These are phyloP conservation scores for Candida sphagnicola DNA, from an alignment of 805 yeast species.

Conservation along the genomic window DNA sequence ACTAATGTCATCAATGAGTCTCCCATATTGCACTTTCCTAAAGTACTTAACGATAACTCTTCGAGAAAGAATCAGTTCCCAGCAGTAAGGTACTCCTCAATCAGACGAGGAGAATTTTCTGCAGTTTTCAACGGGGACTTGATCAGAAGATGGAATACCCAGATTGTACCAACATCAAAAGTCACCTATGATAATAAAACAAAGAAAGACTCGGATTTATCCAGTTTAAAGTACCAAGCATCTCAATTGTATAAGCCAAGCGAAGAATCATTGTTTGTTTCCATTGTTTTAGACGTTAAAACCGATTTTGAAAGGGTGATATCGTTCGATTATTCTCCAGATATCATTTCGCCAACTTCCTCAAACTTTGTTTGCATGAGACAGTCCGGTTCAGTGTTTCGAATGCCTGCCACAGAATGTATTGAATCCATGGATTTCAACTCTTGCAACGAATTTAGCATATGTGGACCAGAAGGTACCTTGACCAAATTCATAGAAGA, in stretches of 20 bases:
- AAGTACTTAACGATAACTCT: constrained; percentile 53
- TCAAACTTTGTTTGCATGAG: constrained; percentile 81
- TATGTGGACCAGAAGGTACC: constrained; percentile 58
- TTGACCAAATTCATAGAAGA: constrained; percentile 40
- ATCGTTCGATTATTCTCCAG: constrained; percentile 80
- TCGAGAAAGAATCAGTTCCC: constrained; percentile 57
- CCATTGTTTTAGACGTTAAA: constrained; percentile 68
- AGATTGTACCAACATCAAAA: constrained; percentile 43
- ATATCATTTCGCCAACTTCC: constrained; percentile 42
- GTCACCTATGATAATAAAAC: not conserved
- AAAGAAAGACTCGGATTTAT: constrained; percentile 1
- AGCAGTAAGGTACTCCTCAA: constrained; percentile 65
- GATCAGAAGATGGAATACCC: constrained; percentile 78
- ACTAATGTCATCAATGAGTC: constrained; percentile 36
- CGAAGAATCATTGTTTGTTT: constrained; percentile 64
- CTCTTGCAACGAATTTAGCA: constrained; percentile 61
- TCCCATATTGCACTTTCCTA: constrained; percentile 58
- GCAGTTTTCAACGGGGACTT: constrained; percentile 75
- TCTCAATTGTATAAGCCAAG: constrained; percentile 33
- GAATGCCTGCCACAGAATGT: constrained; percentile 70
- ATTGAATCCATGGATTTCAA: constrained; percentile 61
- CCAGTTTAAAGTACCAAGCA: constrained; percentile 30
- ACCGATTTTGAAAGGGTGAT: constrained; percentile 79
- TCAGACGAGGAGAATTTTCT: constrained; percentile 67
- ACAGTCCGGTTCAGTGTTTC: constrained; percentile 82